phyloP scores from a whole-genome alignment of 306 rosid genomes.

The Biancaea sappan region DNA sequence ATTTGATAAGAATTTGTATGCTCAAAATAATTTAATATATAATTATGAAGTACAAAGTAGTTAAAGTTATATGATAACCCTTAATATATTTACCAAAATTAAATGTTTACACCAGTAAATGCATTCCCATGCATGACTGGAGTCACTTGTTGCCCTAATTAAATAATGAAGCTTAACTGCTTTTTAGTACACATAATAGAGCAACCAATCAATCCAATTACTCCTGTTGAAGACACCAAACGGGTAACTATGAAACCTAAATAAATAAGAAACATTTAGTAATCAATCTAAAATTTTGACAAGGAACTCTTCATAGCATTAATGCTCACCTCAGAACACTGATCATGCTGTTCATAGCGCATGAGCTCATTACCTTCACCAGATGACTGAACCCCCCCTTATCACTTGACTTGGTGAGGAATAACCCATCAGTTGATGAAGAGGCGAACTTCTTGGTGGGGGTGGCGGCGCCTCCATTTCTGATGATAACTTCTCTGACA shows the following conservation, averaged over 20 bases:
- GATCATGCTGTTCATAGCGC: slow-evolving; percentile 32
- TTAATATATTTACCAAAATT: slow-evolving; percentile 20
- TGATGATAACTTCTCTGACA: slow-evolving; percentile 42
- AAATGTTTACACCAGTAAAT: slow-evolving; percentile 14
- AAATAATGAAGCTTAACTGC: slow-evolving; percentile 15
- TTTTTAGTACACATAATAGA: neutral
- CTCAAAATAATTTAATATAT: neutral
- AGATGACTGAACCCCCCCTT: slow-evolving; percentile 48
- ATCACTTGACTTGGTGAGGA: slow-evolving; percentile 72
- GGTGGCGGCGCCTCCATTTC: slow-evolving; percentile 35
- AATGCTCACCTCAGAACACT: slow-evolving; percentile 21
- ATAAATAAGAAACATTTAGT: neutral
- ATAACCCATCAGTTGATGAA: slow-evolving; percentile 84
- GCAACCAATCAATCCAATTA: neutral
- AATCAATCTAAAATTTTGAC: neutral
- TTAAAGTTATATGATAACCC: neutral
- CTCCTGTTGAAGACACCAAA: slow-evolving; percentile 7
- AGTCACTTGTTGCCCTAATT: neutral
- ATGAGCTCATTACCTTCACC: slow-evolving; percentile 34
- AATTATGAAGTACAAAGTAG: slow-evolving; percentile 7
- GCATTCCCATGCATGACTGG: neutral
- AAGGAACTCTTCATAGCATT: neutral
- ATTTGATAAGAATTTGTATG: neutral
- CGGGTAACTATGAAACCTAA: slow-evolving; percentile 1
- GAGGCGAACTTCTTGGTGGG: slow-evolving; percentile 54